Base-by-base conservation (phyloP, 805 yeast species). In the Monosporozyma aerobia region DNA sequence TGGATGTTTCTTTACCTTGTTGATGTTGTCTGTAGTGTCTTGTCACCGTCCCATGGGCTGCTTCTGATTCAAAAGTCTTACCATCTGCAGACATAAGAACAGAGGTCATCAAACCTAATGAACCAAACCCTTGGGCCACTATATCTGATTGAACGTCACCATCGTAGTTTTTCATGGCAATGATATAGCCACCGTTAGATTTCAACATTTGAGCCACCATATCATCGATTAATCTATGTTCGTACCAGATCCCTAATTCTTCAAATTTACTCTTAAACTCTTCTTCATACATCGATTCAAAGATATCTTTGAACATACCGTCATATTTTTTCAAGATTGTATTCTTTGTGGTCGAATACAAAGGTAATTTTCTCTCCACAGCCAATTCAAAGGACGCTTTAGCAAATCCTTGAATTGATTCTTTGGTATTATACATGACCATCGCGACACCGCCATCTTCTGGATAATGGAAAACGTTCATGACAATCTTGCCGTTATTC, bases 161-260 rank as follows among this genome's bases (percentile, higher is more conserved):
- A 70, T 92, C 98, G 73, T 92, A 92, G 76, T 92, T 92, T 77
- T 92, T 92, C 85, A 92, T 81, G 48, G 98, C 98, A 72, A 92
- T 87, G 63, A 92, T 85, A 70, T 77, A 92, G 5, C 98, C 97
- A 64, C 98, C 98, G 67, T 80, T 82, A 47, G 97, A 88, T 76
- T 92, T 92, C 69, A 92, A 76, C 97, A 92, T 90, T 76, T 92
- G 97, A 23, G 98, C 98, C 49, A 92, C 98, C 98, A 92, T 92
- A 69, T 92, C 98, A 72, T 92, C 98, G 61, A 92, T 92, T 61
- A 92, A 77, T 63, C 98, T 82, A 75, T 92, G 98, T 74, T 92
- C 97, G 72, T 87, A 90, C 95, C 95, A 90, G 69, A 90, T 86
- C n/a, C 90, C 94, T 45, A 72, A 70, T 53, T 75, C 75, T 69